Evolutionary conservation across 2,329 filamentous ascomycete species (phyloP).

Genomic region (Fusarium acutatum): DNA sequence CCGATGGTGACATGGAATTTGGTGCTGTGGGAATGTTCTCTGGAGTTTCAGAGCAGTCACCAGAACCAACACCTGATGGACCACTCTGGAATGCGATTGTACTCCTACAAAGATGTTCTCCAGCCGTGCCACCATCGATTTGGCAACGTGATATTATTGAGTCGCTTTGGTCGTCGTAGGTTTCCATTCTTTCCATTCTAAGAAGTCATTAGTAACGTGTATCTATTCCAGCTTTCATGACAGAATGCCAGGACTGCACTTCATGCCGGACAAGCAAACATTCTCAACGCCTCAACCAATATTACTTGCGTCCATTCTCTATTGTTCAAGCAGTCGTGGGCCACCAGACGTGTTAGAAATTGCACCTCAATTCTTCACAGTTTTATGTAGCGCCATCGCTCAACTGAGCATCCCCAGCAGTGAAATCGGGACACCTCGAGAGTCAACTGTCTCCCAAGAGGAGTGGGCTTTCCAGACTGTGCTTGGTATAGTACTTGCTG

Average conservation of each 20-base stretch:
- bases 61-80: neutral
- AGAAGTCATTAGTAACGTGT: neutral
- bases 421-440: neutral
- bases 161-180: slow-evolving; percentile 10
- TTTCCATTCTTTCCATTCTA: rapidly evolving
- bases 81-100: slow-evolving; percentile 1
- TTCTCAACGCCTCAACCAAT: neutral
- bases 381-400: slow-evolving; percentile 5
- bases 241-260: slow-evolving; percentile 5
- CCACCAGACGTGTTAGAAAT: neutral
- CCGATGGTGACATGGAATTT: neutral
- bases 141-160: slow-evolving; percentile 8
- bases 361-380: neutral
- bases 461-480: slow-evolving; percentile 18
- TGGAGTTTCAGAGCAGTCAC: neutral
- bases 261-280: slow-evolving; percentile 12
- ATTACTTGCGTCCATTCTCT: neutral
- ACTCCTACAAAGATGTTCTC: neutral
- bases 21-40: neutral
- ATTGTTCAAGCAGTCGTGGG: neutral
- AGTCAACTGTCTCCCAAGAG: neutral
- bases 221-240: neutral
- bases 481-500: neutral
- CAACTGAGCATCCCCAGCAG: slow-evolving; percentile 8
- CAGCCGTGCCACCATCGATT: neutral